These are phyloP conservation scores for Trichoderma atrobrunneum DNA, from an alignment of 2,329 filamentous ascomycete genomes.

Conservation along the genomic window DNA sequence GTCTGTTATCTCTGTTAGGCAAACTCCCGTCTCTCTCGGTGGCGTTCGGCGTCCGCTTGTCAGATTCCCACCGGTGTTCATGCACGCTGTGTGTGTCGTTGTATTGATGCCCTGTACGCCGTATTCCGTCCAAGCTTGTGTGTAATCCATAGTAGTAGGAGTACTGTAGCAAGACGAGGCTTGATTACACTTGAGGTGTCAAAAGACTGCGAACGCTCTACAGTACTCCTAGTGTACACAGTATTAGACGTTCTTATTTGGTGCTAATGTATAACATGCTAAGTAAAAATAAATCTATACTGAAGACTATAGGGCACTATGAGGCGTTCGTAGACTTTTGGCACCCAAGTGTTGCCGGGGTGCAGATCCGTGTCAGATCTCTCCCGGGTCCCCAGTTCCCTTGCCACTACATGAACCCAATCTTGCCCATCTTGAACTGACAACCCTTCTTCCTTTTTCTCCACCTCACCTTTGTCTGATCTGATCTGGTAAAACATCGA, in stretches of 20 bases:
- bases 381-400: neutral
- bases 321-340: too few relatives aligned
- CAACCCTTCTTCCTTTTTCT: neutral
- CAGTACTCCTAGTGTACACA: too few relatives aligned
- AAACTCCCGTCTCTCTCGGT: neutral
- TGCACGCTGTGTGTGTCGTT: neutral
- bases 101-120: neutral
- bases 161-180: neutral
- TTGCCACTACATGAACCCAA: neutral
- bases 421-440: neutral
- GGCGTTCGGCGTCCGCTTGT: neutral
- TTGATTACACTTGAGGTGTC: neutral
- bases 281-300: too few relatives aligned
- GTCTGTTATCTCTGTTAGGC: constrained; percentile 8
- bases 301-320: too few relatives aligned
- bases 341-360: neutral
- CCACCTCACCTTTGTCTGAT: neutral
- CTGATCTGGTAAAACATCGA: neutral
- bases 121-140: neutral
- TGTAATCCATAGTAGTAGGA: neutral
- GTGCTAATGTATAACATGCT: too few relatives aligned
- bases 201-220: too few relatives aligned
- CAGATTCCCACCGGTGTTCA: neutral
- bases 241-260: too few relatives aligned
- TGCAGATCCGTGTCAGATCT: constrained; percentile 1